Base-by-base conservation (phyloP, 1,284 basidiomycete genomes). In the Ustilago cynodontis region DNA sequence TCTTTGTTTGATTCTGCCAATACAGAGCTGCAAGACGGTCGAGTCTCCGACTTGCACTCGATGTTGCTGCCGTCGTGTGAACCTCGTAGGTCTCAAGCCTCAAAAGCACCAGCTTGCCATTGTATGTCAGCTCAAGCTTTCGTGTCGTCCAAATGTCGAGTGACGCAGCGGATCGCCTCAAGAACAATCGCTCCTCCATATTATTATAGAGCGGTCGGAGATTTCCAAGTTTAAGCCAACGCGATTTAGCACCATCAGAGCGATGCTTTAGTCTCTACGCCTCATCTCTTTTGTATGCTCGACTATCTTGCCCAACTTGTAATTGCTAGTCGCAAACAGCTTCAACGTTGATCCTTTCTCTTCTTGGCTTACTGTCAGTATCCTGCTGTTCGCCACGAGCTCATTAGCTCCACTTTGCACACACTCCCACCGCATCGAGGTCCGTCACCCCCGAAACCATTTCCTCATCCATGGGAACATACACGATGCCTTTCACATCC, bases 401-500 rank as follows among this genome's bases (percentile, higher is more conserved):
- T 35, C 24, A 45, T 16, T 22, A 33, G 56, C 24, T 24, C 41
- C 41, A 20, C 7, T n/a, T 20, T 3, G 41, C 41, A 20, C 20
- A 20, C 18, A 43, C 41, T 20, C 3, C n/a, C n/a, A 20, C 41
- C 9, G 20, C 3, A 43, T 43, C 45, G 43, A 45, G 5, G 43
- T n/a, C 35, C 7, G 14, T 43, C 28, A n/a, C 28, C 43, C 31
- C 22, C 33, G 45, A 59, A 49, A 59, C 9, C n/a, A n/a, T 35
- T 31, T 18, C 11, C 31, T 24, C 22, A n/a, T 20, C 28, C 41
- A 35, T 39, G 57, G 28, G 57, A 59, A 50, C n/a, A 50, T 37
- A 26, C 24, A 18, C n/a, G 11, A 33, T 33, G 7, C 18, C 49
- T 59, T 51, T 51, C 47, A 51, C 58, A 50, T 24, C 49, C 58